Base-by-base conservation (phyloP, 2,329 filamentous ascomycete species). In the Apiospora hydei region DNA sequence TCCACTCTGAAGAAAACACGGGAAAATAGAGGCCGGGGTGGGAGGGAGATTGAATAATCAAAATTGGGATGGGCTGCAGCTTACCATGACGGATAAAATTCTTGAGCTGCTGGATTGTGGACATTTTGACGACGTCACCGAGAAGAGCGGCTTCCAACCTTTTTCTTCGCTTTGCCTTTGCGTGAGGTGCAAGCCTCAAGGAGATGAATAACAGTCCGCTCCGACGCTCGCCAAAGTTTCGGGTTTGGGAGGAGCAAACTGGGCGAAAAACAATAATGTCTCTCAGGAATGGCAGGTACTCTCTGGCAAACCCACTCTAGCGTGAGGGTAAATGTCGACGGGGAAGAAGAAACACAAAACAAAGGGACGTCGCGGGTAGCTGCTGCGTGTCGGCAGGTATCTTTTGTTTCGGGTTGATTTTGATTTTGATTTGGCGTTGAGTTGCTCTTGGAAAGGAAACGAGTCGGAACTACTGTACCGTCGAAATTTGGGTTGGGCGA, bases 21-120 rank as follows among this genome's bases (percentile, higher is more conserved):
- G 51, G 34, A 34, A 68, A 67, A 18, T 43, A n/a, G 67, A 57
- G 44, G 49, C 67, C 8, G 61, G 61, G 46, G 72, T 46, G 34
- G 72, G 69, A 73, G 30, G 69, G 70, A 70, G 51, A 70, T 57
- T 69, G 26, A 61, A 69, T 68, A 67, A 34, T 67, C 71, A 72
- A 67, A 49, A 70, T 71, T 41, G 47, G 69, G 44, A 70, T 72
- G 53, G 61, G 71, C 24, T 64, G 34, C 41, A 46, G 79, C 86
- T 71, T 85, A 91, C 89, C 96, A 87, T 98, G 96, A 77, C 96
- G 94, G 84, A 98, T 96, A 84, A 98, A 97, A 84, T 98, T 98
- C 85, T 98, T 98, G 79, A 98, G 90, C 82, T 96, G 96, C 86
- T 98, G 96, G 85, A 98, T 97, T 76, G 89, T 90, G 79, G 89